These are phyloP conservation scores for Candida endomychidarum DNA, from an alignment of 805 yeast genomes.

Conservation along the genomic window DNA sequence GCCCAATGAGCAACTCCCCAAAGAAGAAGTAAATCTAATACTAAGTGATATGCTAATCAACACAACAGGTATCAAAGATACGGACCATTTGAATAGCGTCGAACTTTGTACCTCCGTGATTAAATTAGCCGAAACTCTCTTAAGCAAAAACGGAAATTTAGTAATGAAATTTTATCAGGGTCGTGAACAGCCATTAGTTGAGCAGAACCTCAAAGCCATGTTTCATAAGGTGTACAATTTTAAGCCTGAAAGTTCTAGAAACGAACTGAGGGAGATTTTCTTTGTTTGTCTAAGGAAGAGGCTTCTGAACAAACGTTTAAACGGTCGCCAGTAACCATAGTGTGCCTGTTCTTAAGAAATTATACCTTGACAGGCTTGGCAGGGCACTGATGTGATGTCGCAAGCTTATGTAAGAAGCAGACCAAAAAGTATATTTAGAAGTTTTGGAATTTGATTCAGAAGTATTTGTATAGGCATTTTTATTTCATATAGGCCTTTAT, in stretches of 20 bases:
- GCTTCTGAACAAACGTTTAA: neutral
- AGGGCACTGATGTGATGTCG: too few species aligned
- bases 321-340: too few species aligned
- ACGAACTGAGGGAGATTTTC: conserved; percentile 80
- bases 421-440: too few species aligned
- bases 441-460: too few species aligned
- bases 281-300: conserved; percentile 64
- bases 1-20: too few species aligned
- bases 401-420: too few species aligned
- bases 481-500: too few species aligned
- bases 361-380: too few species aligned
- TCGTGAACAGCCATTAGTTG: conserved; percentile 67
- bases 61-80: conserved; percentile 76
- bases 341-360: too few species aligned
- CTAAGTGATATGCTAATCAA: conserved; percentile 91
- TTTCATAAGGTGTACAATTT: conserved; percentile 65
- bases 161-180: conserved; percentile 89
- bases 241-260: conserved; percentile 81
- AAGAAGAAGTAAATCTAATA: conserved; percentile 41
- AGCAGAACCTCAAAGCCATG: conserved; percentile 52
- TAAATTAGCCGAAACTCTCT: conserved; percentile 66
- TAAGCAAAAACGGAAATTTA: conserved; percentile 68
- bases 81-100: conserved; percentile 85
- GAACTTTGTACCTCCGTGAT: conserved; percentile 91
- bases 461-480: too few species aligned